These are phyloP conservation scores for Paecilomyces variotii DNA, from an alignment of 2,329 filamentous ascomycete genomes.

Conservation along the genomic window DNA sequence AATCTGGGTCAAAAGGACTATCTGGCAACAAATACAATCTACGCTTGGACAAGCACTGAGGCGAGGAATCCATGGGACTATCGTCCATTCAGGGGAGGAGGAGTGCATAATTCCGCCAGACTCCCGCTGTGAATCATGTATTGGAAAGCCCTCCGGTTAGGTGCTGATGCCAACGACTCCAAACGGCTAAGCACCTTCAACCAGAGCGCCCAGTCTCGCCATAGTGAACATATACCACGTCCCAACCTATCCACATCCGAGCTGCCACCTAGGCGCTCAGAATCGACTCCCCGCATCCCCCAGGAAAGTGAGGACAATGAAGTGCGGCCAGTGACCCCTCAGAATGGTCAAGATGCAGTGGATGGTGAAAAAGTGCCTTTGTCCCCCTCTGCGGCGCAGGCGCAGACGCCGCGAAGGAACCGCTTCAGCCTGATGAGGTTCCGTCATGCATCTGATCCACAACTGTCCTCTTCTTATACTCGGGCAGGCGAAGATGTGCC, in stretches of 20 bases:
- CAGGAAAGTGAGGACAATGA: conserved; percentile 11
- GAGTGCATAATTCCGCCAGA: conserved; percentile 9
- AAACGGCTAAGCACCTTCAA: conserved; percentile 28
- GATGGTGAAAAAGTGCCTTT: conserved; percentile 9
- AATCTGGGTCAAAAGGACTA: background rate
- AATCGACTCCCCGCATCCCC: conserved; percentile 24
- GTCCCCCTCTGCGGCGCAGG: conserved; percentile 13
- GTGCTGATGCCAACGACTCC: conserved; percentile 24
- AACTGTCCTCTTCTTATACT: conserved; percentile 68
- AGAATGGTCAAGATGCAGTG: conserved; percentile 6
- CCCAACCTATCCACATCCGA: conserved; percentile 20
- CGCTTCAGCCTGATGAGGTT: conserved; percentile 67
- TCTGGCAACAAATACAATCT: background rate
- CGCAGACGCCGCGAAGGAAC: conserved; percentile 27
- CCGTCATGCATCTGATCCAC: conserved; percentile 87
- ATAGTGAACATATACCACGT: conserved; percentile 31
- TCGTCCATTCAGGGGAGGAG: conserved; percentile 10
- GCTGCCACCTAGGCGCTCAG: conserved; percentile 23
- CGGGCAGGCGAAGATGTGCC: conserved; percentile 49
- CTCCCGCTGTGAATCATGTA: conserved; percentile 25
- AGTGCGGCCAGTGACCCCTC: background rate
- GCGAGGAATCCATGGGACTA: conserved; percentile 10
- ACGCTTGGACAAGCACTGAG: background rate
- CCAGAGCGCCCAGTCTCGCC: conserved; percentile 20
- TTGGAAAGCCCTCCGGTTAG: conserved; percentile 32